Percentiles rank a stretch among this genome's conserved stretches.
phyloP scores from a whole-genome alignment of 129 eudicot genomes.

The Calendula officinalis region DNA sequence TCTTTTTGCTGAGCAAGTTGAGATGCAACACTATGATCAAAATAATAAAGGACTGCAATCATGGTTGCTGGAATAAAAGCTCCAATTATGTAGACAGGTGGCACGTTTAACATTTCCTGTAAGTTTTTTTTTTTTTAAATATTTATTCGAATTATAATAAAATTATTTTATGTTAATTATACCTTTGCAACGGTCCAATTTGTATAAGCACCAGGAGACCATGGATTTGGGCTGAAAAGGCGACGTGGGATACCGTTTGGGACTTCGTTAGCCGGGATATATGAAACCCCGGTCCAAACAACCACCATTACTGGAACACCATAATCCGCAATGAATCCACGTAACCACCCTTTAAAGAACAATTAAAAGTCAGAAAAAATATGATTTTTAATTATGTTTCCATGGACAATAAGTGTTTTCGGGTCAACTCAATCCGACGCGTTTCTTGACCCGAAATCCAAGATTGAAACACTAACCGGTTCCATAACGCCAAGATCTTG shows the following conservation, averaged over 20 bases:
- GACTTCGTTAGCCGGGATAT: conserved; percentile 77
- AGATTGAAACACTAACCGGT: conserved; percentile 47
- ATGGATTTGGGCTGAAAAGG: conserved; percentile 92
- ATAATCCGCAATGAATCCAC: conserved; percentile 90
- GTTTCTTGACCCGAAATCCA: background rate
- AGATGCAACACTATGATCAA: conserved; percentile 98
- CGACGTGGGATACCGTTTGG: conserved; percentile 94
- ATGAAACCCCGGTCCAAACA: conserved; percentile 88
- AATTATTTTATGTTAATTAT: background rate
- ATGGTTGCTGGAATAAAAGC: conserved; percentile 98
- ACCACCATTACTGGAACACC: conserved; percentile 97
- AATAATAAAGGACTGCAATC: conserved; percentile 96
- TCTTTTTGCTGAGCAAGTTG: conserved; percentile 96
- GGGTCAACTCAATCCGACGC: background rate
- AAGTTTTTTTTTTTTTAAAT: conserved; percentile 7
- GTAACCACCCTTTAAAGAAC: conserved; percentile 66
- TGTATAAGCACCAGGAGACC: conserved; percentile 93
- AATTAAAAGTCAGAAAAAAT: conserved; percentile 20
- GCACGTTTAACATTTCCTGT: conserved; percentile 92
- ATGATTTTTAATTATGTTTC: no score
- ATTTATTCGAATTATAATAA: background rate
- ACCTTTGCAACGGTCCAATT: conserved; percentile 98
- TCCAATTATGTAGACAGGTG: conserved; percentile 79
- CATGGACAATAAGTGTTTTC: background rate
- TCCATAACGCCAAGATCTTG: conserved; percentile 98